Percentiles rank a stretch among this genome's conserved stretches.
phyloP scores from a whole-genome alignment of 441 rosid genomes.

The Populus hybrid region DNA sequence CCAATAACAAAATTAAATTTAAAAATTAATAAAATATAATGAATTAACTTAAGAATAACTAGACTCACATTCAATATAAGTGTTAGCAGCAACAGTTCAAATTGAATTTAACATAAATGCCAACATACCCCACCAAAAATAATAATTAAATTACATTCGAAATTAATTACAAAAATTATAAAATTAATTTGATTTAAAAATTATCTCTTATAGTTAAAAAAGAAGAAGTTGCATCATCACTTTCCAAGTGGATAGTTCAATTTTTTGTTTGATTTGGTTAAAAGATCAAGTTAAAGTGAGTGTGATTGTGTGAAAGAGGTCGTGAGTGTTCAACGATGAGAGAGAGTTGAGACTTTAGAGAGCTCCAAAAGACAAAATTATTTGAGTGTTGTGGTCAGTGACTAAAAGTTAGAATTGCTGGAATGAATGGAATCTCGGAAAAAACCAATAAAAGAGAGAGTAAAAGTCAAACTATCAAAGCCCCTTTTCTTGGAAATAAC shows the following conservation, averaged over 20 bases:
- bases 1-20: neutral
- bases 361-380: neutral
- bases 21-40: too few relatives aligned
- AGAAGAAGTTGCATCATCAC: neutral
- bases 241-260: neutral
- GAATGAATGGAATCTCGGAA: neutral
- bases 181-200: neutral
- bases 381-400: neutral
- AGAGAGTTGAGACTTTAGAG: neutral
- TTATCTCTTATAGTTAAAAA: neutral
- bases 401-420: neutral
- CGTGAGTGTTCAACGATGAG: neutral
- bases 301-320: neutral
- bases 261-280: neutral
- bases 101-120: neutral
- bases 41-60: neutral
- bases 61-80: neutral
- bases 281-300: neutral
- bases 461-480: neutral
- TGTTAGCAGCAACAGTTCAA: neutral
- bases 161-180: neutral
- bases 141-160: neutral
- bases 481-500: neutral
- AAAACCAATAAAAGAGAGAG: neutral
- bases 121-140: neutral